Evolutionary conservation across 306 rosid species (phyloP), one percentile per base, ranked within the genome.

Genomic region (Crotalaria pallida): DNA sequence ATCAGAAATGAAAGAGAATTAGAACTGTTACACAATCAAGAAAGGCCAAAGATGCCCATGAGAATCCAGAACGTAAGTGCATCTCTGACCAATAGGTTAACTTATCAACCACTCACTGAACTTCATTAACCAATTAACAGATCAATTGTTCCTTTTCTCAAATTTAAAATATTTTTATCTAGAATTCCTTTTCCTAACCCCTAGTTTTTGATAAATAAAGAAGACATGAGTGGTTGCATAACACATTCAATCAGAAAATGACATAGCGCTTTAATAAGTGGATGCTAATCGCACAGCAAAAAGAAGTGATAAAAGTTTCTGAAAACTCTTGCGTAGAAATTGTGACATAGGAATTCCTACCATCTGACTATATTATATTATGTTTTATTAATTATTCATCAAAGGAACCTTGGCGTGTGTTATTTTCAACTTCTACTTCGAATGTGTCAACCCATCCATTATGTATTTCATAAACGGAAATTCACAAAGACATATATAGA

Each of bases 1-100:
- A 58, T 71, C 79, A 71, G 67, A 75, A 55, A 79, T 45, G 45
- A 65, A 77, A 75, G 68, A 58, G 71, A 73, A 63, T 49, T n/a
- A 73, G 55, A 31, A 24, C 55, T 33, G 53, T 47, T 33, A 62
- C 47, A 75, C 2, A 33, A 78, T 12, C 57, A 66, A 65, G n/a
- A n/a, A 58, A 68, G 63, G 71, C 47, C 33, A 41, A 33, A 59
- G 7, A 59, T 45, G 65, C 27, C 55, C 74, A 58, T 40, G 45
- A 76, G 75, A 49, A 56, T 72, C 53, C 75, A 73, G 17, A 79
- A 56, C 49, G 15, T 13, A 52, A 53, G 58, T 65, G 72, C 41
- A 82, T 71, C 52, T 74, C 69, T 49, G 65, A 78, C n/a, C n/a
- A n/a, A n/a, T n/a, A n/a, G n/a, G n/a, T n/a, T n/a, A n/a, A n/a